Conservation (phyloP, 306 rosid species). For the Corylus avellana region DNA sequence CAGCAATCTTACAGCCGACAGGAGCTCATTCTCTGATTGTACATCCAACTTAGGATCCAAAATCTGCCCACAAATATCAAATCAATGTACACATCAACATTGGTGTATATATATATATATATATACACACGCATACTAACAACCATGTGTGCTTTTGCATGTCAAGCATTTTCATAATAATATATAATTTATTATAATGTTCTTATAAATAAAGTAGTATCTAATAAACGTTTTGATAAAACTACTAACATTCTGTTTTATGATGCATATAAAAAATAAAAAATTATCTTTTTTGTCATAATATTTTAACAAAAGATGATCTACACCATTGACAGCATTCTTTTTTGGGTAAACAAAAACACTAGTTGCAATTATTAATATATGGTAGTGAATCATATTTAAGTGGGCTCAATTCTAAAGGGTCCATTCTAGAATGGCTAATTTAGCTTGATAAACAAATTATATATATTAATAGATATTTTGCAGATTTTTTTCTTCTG, state of each 20-base stretch:
- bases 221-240: neutral
- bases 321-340: too few relatives aligned
- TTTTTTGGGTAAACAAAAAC: neutral
- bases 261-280: too few relatives aligned
- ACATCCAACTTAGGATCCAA: conserved; percentile 66
- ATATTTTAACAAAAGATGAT: neutral
- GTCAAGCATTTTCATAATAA: neutral
- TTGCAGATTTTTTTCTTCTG: neutral
- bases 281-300: neutral
- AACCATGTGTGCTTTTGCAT: neutral
- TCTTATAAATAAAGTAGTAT: neutral
- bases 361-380: neutral
- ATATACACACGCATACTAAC: neutral
- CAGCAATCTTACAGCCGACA: conserved; percentile 76
- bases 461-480: neutral
- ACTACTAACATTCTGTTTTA: neutral
- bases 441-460: neutral
- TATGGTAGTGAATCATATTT: neutral
- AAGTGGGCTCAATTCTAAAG: neutral
- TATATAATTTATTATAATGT: too few relatives aligned
- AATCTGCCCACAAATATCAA: conserved; percentile 60
- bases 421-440: neutral
- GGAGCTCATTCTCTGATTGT: conserved; percentile 55
- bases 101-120: neutral
- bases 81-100: conserved; percentile 10